Evolutionary conservation across 352 stramenopile genomes (phyloP), one percentile per base, ranked within the genome.

Genomic region (Pythium myriotylum): DNA sequence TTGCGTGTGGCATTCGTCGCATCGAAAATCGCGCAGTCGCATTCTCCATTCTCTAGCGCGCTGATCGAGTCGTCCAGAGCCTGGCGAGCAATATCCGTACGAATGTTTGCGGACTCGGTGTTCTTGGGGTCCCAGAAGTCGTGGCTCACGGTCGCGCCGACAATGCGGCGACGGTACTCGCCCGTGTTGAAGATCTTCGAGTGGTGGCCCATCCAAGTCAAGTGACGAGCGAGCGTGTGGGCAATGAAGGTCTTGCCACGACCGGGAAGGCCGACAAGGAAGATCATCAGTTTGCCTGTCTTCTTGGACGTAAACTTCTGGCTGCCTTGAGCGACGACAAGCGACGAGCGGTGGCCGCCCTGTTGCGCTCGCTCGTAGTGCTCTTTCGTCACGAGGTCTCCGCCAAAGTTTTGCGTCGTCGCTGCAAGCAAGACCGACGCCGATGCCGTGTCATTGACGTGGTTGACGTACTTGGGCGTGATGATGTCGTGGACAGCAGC

Each of bases 181-280:
- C 85, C 84, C 48, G 81, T 88, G 71, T 89, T 94, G 71, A 92
- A 92, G 50, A 91, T 81, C 27, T 85, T 81, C 12, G 82, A 88
- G 45, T 89, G 74, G 61, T 94, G 82, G 16, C 85, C 85, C 83
- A 94, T 92, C 85, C 85, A 94, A 19, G 83, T 92, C 70, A 94
- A 72, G 62, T 94, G 81, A 19, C 85, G 78, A 24, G 83, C 79
- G 10, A 94, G 60, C 54, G 91, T 91, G 67, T 94, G 81, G 1
- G 82, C 85, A 43, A 94, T 91, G 55, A 92, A 92, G 19, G 85
- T 94, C 67, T 94, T 94, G n/a, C 85, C 85, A 17, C 85, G 76
- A 4, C 83, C 85, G 23, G 85, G 85, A 2, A 94, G 69, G 0
- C 85, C 85, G 1, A 94, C 85, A 1, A 94, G 67, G 37, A 94